phyloP scores from a whole-genome alignment of 306 rosid genomes.

The Lablab purpureus region DNA sequence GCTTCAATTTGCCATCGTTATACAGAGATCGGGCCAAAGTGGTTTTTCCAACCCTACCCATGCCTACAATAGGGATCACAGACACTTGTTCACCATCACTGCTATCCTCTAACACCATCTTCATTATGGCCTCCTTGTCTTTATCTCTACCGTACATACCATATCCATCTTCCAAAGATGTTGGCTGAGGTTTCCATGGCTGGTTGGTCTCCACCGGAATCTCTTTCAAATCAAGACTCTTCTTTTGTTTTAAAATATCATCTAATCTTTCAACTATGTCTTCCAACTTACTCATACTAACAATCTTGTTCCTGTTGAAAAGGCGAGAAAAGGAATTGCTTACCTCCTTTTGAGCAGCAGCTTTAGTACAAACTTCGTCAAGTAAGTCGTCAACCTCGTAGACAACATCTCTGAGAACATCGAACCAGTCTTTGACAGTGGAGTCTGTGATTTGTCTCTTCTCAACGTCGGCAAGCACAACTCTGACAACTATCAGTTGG shows the following conservation, averaged over 20 bases:
- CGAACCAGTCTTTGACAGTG: neutral
- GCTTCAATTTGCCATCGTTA: neutral
- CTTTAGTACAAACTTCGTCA: neutral
- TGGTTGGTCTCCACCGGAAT: neutral
- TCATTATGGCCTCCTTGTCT: neutral
- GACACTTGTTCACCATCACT: neutral
- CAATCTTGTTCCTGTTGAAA: neutral
- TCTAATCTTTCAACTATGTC: neutral
- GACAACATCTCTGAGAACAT: neutral
- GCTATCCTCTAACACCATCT: neutral
- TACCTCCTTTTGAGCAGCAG: neutral
- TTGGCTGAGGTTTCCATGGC: neutral
- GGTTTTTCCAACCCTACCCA: conserved; percentile 18
- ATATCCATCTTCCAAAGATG: neutral
- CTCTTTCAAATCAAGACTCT: neutral
- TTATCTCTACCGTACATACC: neutral
- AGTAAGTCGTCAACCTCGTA: neutral
- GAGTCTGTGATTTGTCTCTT: neutral
- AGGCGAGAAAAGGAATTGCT: neutral
- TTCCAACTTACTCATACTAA: neutral
- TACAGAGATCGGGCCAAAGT: neutral
- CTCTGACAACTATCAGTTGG: neutral
- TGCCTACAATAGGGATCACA: neutral
- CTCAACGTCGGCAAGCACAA: neutral
- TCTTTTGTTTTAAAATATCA: neutral